Evolutionary conservation across 2,329 filamentous ascomycete species (phyloP).

Genomic region (Arthrocladium fulminans): DNA sequence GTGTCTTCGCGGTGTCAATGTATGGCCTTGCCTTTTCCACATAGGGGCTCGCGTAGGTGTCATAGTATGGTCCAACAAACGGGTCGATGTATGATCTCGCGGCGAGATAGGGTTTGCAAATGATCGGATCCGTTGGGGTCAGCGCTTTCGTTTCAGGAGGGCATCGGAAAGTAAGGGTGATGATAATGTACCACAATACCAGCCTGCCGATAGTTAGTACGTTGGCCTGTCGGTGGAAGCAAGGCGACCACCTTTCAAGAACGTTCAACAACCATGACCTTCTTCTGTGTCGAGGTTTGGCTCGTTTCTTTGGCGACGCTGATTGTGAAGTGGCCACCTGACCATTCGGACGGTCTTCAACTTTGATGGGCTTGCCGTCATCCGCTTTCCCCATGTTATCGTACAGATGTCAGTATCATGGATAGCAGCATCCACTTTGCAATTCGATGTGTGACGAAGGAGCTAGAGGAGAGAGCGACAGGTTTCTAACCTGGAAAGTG

Average conservation of each 20-base stretch:
- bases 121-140: conserved; percentile 58
- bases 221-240: too few relatives aligned
- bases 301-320: background rate
- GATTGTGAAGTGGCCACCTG: background rate
- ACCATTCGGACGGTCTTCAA: conserved; percentile 5
- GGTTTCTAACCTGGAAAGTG: too few relatives aligned
- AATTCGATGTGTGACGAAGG: background rate
- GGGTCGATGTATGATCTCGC: conserved; percentile 60
- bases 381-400: conserved; percentile 17
- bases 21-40: conserved; percentile 71
- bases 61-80: conserved; percentile 75
- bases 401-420: background rate
- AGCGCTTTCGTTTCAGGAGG: conserved; percentile 61
- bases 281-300: conserved; percentile 17
- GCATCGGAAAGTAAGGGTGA: conserved; percentile 74
- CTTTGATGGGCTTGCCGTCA: conserved; percentile 12
- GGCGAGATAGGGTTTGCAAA: conserved; percentile 74
- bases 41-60: conserved; percentile 74
- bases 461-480: background rate
- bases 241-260: too few relatives aligned
- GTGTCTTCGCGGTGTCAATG: conserved; percentile 45
- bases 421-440: background rate
- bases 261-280: conserved; percentile 31
- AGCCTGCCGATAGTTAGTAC: conserved; percentile 44
- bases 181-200: conserved; percentile 74